Conservation (phyloP, 306 rosid genomes). For the Vicia faba region DNA sequence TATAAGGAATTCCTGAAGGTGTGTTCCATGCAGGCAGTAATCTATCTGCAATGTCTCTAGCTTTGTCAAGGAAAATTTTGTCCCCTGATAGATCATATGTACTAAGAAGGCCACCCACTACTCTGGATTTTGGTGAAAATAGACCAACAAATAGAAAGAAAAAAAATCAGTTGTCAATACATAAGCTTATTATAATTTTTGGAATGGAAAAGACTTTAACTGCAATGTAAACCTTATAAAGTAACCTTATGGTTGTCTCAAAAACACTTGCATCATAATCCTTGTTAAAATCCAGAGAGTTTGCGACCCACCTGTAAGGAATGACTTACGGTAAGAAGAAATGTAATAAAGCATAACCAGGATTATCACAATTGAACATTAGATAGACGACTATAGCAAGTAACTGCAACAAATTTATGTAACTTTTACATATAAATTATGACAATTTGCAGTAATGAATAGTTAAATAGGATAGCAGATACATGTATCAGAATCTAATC, state of each 20-base stretch:
- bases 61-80: constrained; percentile 84
- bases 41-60: constrained; percentile 92
- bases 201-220: too few species aligned
- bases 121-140: constrained; percentile 63
- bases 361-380: constrained; percentile 27
- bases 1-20: constrained; percentile 89
- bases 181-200: too few species aligned
- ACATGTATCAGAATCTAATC: too few species aligned
- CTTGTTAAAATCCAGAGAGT: constrained; percentile 85
- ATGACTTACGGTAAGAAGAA: constrained; percentile 26
- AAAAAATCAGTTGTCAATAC: too few species aligned
- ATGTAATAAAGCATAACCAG: constrained; percentile 22
- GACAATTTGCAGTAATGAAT: too few species aligned
- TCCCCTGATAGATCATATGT: constrained; percentile 93
- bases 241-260: too few species aligned
- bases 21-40: constrained; percentile 98
- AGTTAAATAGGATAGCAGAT: too few species aligned
- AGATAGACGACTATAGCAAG: constrained; percentile 5
- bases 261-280: too few species aligned
- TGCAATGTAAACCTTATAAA: too few species aligned
- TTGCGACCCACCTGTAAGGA: constrained; percentile 85
- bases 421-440: too few species aligned
- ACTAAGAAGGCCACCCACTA: constrained; percentile 99
- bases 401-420: too few species aligned
- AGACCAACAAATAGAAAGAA: constrained; percentile 24